phyloP scores from a whole-genome alignment of 2,329 filamentous ascomycete species.

The Helotiales sp. region DNA sequence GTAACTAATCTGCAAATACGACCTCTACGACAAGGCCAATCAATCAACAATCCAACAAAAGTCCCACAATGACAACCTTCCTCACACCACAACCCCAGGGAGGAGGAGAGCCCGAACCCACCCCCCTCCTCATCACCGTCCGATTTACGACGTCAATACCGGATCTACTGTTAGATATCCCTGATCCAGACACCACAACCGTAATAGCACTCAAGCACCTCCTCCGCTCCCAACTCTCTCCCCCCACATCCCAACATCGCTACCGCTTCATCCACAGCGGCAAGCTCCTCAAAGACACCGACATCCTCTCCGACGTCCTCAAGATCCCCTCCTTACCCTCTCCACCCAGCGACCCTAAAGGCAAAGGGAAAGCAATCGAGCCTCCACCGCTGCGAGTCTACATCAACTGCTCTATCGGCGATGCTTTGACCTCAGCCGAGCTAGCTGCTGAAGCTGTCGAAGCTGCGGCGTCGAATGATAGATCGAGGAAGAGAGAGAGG shows the following conservation, averaged over 20 bases:
- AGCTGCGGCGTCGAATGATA: slow-evolving; percentile 31
- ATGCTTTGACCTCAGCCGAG: slow-evolving; percentile 70
- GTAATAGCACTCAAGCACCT: slow-evolving; percentile 80
- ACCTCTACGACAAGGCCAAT: not conserved
- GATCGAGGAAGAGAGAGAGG: slow-evolving; percentile 26
- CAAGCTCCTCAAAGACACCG: slow-evolving; percentile 78
- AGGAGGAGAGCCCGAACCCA: not conserved
- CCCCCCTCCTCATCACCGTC: slow-evolving; percentile 76
- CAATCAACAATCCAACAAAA: not conserved
- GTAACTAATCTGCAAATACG: not conserved
- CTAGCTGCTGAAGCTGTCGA: slow-evolving; percentile 66
- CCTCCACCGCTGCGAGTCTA: slow-evolving; percentile 66
- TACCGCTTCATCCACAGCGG: slow-evolving; percentile 91
- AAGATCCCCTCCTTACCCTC: slow-evolving; percentile 61
- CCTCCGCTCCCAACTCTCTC: slow-evolving; percentile 74
- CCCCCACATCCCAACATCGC: slow-evolving; percentile 66
- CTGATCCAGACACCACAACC: slow-evolving; percentile 69
- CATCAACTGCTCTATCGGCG: slow-evolving; percentile 91
- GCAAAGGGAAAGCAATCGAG: slow-evolving; percentile 71
- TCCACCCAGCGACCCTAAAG: slow-evolving; percentile 48
- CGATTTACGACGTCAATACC: slow-evolving; percentile 87
- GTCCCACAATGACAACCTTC: not conserved
- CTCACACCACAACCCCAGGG: slow-evolving; percentile 10
- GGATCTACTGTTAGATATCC: slow-evolving; percentile 80
- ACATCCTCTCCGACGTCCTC: slow-evolving; percentile 71